Evolutionary conservation across 306 rosid species (phyloP), one percentile per base, ranked within the genome.

Genomic region (Cucurbita moschata): DNA sequence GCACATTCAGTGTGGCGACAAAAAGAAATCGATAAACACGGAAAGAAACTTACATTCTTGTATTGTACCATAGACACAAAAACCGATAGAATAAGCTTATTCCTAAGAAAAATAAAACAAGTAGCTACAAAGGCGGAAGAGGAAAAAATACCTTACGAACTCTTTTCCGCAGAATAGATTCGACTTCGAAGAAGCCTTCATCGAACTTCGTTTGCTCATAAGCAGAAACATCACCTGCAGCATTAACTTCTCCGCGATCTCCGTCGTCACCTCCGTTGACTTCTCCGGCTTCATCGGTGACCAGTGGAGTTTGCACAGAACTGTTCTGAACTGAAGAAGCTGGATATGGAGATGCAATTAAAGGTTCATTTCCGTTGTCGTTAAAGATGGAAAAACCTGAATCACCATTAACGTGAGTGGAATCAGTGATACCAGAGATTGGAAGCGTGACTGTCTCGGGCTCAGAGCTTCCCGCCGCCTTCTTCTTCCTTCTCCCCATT

Each of bases 101-200:
- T 30, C 35, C 35, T 3, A 30, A 30, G 35, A 30, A 30, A 26
- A 30, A 30, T 30, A 30, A 30, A 30, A 13, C 54, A 50, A 50
- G 54, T 50, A 14, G n/a, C 3, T 50, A 15, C 54, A 50, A 14
- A 5, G 54, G 18, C 18, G 54, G 54, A 50, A 14, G 54, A 50
- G 54, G 15, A n/a, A 5, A 5, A 75, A 47, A 58, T 67, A 88
- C 96, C 98, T 90, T 90, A 19, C 90, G 89, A 63, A 90, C 68
- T 83, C 96, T 82, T 77, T 81, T 90, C 55, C 96, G 90, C 61
- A 93, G 96, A 65, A 90, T 84, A 77, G 89, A 79, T 88, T 92
- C 96, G 39, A 92, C 81, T 80, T 88, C 96, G 70, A 85, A 90
- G 78, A 78, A 88, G 40, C 92, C 96, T n/a, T 90, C 91, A 5